Evolutionary conservation across 805 yeast species (phyloP).

Genomic region (Candida sakaeoensis): DNA sequence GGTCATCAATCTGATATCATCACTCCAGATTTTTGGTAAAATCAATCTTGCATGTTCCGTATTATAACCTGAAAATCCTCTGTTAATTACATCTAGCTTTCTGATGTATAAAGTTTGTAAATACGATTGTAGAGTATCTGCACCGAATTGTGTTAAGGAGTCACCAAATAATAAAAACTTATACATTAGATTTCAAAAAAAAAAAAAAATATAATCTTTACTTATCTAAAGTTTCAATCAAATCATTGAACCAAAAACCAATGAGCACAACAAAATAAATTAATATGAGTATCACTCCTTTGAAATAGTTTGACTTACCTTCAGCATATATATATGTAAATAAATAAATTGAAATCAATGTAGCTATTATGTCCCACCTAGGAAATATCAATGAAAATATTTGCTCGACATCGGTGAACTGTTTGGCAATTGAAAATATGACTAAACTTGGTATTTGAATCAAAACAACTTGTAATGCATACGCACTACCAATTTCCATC

Average conservation of each 20-base stretch:
- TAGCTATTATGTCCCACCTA: conserved; percentile 89
- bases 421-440: conserved; percentile 56
- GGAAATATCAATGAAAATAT: conserved; percentile 88
- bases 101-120: conserved; percentile 49
- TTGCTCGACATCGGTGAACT: conserved; percentile 36
- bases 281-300: conserved; percentile 83
- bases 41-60: conserved; percentile 50
- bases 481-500: conserved; percentile 97
- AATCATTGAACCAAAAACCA: conserved; percentile 72
- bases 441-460: conserved; percentile 91
- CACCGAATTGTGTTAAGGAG: conserved; percentile 60
- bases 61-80: conserved; percentile 80
- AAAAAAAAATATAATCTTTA: not conserved
- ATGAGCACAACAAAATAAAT: conserved; percentile 69
- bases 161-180: conserved; percentile 67
- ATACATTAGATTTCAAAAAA: conserved; percentile 26
- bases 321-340: conserved; percentile 94
- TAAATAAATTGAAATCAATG: conserved; percentile 78
- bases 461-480: conserved; percentile 91
- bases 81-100: conserved; percentile 59
- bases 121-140: conserved; percentile 46
- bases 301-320: conserved; percentile 94
- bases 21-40: conserved; percentile 42
- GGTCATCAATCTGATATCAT: conserved; percentile 42
- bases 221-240: conserved; percentile 30